Evolutionary conservation across 352 stramenopile genomes (phyloP).

Genomic region (Phytophthora aleatoria): DNA sequence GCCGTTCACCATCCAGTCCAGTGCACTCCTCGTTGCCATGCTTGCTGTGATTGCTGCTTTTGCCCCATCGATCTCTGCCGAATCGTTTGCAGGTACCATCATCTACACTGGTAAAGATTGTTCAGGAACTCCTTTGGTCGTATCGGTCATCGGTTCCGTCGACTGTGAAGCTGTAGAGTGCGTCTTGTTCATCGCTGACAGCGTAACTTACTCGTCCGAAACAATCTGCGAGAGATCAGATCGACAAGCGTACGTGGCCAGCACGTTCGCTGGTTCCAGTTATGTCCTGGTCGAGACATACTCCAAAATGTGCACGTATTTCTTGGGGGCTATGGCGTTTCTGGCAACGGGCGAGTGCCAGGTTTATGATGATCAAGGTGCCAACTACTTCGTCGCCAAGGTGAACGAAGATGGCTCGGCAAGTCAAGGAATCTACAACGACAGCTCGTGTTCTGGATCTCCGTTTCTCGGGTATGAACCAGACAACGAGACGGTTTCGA

Average conservation of each 20-base stretch:
- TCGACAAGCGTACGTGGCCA: slow-evolving; percentile 15
- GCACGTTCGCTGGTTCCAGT: slow-evolving; percentile 14
- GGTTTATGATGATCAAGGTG: slow-evolving; percentile 14
- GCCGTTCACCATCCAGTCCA: slow-evolving; percentile 4
- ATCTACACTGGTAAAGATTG: slow-evolving; percentile 21
- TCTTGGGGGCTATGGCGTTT: slow-evolving; percentile 20
- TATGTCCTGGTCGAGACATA: slow-evolving; percentile 31
- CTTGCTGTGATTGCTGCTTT: slow-evolving; percentile 24
- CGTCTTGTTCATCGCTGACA: slow-evolving; percentile 11
- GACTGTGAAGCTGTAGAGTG: slow-evolving; percentile 19
- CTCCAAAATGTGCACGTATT: slow-evolving; percentile 9
- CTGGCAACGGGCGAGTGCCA: slow-evolving; percentile 18
- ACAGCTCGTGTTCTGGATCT: slow-evolving; percentile 16
- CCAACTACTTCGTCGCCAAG: slow-evolving; percentile 16
- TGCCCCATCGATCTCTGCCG: background rate
- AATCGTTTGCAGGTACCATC: slow-evolving; percentile 12
- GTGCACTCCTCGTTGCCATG: background rate
- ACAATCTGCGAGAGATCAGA: slow-evolving; percentile 15
- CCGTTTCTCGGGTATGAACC: slow-evolving; percentile 20
- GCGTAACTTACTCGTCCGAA: slow-evolving; percentile 13
- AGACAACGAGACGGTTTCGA: slow-evolving; percentile 18
- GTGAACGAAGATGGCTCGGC: slow-evolving; percentile 27
- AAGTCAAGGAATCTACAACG: slow-evolving; percentile 19
- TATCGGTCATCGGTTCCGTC: slow-evolving; percentile 15
- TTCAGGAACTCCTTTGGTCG: slow-evolving; percentile 25